Percentiles rank a stretch among this genome's conserved stretches.
These are phyloP conservation scores for Miscanthus lutarioriparius DNA, from an alignment of 176 grass and related monocot genomes.

Conservation along the genomic window DNA sequence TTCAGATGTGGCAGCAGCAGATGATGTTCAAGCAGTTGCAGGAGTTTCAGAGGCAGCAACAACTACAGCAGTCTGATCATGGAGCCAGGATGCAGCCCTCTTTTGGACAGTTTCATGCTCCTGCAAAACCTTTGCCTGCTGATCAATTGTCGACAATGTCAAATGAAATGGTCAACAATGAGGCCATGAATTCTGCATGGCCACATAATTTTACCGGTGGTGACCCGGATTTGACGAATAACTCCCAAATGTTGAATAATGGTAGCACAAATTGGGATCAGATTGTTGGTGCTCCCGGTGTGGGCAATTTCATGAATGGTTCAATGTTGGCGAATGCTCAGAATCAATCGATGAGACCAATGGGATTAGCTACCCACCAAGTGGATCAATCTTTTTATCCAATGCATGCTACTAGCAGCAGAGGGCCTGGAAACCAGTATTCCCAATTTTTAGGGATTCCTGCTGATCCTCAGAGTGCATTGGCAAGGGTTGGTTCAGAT, in stretches of 20 bases:
- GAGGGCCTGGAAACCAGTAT: conserved; percentile 65
- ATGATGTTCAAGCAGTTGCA: conserved; percentile 86
- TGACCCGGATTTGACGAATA: conserved; percentile 51
- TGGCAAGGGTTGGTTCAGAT: conserved; percentile 46
- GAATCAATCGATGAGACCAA: conserved; percentile 55
- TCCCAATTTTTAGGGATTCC: conserved; percentile 74
- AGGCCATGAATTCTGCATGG: conserved; percentile 63
- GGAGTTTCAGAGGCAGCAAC: conserved; percentile 86
- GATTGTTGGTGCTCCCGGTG: conserved; percentile 46
- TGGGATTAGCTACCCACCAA: conserved; percentile 68
- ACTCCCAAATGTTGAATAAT: conserved; percentile 59
- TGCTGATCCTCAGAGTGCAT: conserved; percentile 56
- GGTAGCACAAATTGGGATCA: conserved; percentile 68
- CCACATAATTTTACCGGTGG: conserved; percentile 51
- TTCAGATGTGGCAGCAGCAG: conserved; percentile 91
- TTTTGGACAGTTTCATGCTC: conserved; percentile 53
- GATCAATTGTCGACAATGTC: conserved; percentile 57
- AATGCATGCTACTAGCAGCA: conserved; percentile 55
- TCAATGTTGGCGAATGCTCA: conserved; percentile 58
- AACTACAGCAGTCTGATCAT: conserved; percentile 70
- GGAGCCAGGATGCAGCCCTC: conserved; percentile 53
- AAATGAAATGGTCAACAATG: conserved; percentile 70
- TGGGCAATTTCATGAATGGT: conserved; percentile 72
- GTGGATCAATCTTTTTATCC: conserved; percentile 71
- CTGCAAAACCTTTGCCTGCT: conserved; percentile 44